Evolutionary conservation across 805 yeast genomes (phyloP), one percentile per base, ranked within the genome.

Genomic region (Metschnikowia arizonensis): DNA sequence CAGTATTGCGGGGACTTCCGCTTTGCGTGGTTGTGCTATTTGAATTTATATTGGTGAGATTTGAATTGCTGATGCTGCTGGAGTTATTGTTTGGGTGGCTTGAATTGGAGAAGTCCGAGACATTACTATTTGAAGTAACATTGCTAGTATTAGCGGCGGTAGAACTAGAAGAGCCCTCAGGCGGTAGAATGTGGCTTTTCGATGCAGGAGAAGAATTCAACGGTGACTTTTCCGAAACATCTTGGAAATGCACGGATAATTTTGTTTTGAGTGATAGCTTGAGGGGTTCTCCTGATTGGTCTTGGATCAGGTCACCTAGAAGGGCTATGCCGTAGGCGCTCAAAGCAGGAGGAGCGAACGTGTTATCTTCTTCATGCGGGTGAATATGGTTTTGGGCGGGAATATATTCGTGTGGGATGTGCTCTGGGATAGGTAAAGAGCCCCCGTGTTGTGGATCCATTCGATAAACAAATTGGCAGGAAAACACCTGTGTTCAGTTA

Each of bases 241-340:
- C 30, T n/a, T 33, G 30, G 42, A 69, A 64, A 48, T 68, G 74
- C 7, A 59, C 68, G 1, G 72, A 61, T 19, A 69, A 57, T 45
- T 64, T 65, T 35, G 53, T 53, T 49, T 61, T 59, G 28, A 68
- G 50, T 18, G 54, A 54, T 23, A 49, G 57, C 5, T 40, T 47
- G 15, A 46, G 25, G 12, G 43, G 45, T 2, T 44, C 60, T 5
- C 67, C 46, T 19, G 31, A 25, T 19, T 31, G 40, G 6, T 19
- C n/a, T n/a, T 34, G 34, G 8, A 32, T 19, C 46, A 25, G 33
- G 37, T 41, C 24, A 69, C 74, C 33, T 73, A 80, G 61, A 19
- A 80, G 61, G 21, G 81, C 83, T 17, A 77, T 66, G 30, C 82
- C 78, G 55, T 79, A 81, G 5, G 79, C 71, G 55, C 83, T 79